These are phyloP conservation scores for Trichoderma guizhouense DNA, from an alignment of 2,329 filamentous ascomycete species.

Conservation along the genomic window DNA sequence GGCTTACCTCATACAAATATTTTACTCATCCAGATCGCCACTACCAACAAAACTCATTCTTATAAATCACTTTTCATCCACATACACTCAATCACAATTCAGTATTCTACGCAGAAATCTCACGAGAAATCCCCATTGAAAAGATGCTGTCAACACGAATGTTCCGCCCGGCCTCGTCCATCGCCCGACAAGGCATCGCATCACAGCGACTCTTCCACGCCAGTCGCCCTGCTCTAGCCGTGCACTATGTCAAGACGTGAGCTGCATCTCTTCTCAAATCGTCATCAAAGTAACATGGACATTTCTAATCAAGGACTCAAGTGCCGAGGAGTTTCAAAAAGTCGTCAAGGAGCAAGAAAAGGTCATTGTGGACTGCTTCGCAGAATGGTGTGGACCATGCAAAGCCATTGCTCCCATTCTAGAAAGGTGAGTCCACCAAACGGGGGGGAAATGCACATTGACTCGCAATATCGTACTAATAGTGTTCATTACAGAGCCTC, in stretches of 20 bases:
- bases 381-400: slow-evolving; percentile 91
- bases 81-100: background rate
- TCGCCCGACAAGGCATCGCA: slow-evolving; percentile 20
- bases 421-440: slow-evolving; percentile 25
- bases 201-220: slow-evolving; percentile 32
- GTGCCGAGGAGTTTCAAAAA: slow-evolving; percentile 56
- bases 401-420: slow-evolving; percentile 79
- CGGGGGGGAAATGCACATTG: background rate
- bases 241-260: slow-evolving; percentile 43
- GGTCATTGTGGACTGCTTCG: slow-evolving; percentile 82
- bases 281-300: too few relatives aligned
- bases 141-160: background rate
- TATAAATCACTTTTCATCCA: background rate
- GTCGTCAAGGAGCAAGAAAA: slow-evolving; percentile 50
- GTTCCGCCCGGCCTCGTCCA: slow-evolving; percentile 21
- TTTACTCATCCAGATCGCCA: slow-evolving; percentile 2
- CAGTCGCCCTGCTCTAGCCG: slow-evolving; percentile 41
- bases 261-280: background rate
- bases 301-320: slow-evolving; percentile 29
- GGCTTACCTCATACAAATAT: slow-evolving; percentile 14
- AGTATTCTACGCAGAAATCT: background rate
- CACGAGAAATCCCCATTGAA: background rate
- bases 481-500: slow-evolving; percentile 23
- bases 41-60: background rate
- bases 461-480: background rate